Base-by-base conservation (phyloP, 2,329 filamentous ascomycete genomes). In the Akanthomyces dipterigenus region DNA sequence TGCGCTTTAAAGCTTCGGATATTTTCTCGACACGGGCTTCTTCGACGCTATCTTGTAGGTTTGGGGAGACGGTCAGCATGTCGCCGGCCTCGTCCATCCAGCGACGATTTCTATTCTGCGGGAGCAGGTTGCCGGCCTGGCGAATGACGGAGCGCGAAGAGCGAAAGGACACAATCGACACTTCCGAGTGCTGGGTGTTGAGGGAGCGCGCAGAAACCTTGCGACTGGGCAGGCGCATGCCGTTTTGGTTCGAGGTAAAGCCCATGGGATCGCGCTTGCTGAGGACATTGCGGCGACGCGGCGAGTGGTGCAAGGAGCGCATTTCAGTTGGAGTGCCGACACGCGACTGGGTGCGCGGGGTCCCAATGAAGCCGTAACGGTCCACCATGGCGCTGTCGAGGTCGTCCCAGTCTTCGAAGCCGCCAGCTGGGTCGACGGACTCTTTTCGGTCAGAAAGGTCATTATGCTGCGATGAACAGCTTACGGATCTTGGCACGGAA, bases 321-420 rank as follows among this genome's bases (percentile, higher is more conserved):
- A 73, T 69, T 60, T 78, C 77, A 31, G 72, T 74, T 6, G 78
- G 72, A 2, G 76, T 77, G 63, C 71, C 74, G 26, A 75, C 70
- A 36, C 76, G 75, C 22, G 80, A 77, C 8, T 71, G 70, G 18
- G 75, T 75, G 40, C 76, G 76, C 18, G 77, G 77, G 48, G 75
- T 69, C 57, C 72, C 80, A 67, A 89, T 89, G 73, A 89, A 89
- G 63, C 86, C 86, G 69, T 88, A 89, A 68, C 86, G 81, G 73
- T 89, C 86, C 64, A 89, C 82, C 69, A 85, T 81, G 55, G 76
- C 77, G 36, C 80, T 83, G 58, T 85, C 76, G 2, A 89, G 75
- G 65, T 88, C 83, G 67, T 88, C 82, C 85, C 85, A 88, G 67
- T 89, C 85, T 69, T 89, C 86, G 22, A 87, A 75, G 18, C 84